phyloP scores from a whole-genome alignment of 805 yeast species.

The Lachancea thermotolerans region DNA sequence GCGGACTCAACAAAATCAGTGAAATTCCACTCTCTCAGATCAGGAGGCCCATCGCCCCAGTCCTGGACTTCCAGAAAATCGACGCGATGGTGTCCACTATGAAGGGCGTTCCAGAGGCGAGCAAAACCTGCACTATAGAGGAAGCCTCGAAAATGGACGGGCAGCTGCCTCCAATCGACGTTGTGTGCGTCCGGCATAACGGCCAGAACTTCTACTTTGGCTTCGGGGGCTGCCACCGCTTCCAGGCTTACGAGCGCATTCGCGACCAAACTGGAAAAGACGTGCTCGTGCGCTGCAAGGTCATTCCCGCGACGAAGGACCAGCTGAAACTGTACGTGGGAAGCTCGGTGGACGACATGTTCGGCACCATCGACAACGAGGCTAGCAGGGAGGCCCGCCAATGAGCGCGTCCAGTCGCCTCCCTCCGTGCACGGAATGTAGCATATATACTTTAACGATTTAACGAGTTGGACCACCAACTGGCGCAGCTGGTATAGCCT shows the following conservation, averaged over 20 bases:
- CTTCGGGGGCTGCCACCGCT: constrained; percentile 87
- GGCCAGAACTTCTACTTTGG: constrained; percentile 67
- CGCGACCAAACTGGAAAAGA: constrained; percentile 34
- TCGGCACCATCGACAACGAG: constrained; percentile 6
- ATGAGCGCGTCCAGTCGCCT: not conserved
- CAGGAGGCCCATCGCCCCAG: constrained; percentile 80
- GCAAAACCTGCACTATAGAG: constrained; percentile 48
- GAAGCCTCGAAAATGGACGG: constrained; percentile 39
- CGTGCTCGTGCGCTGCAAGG: constrained; percentile 55
- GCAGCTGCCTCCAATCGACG: constrained; percentile 78
- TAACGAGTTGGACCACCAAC: no score
- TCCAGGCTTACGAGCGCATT: constrained; percentile 70
- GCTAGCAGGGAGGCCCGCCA: not conserved
- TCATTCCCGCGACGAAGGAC: constrained; percentile 67
- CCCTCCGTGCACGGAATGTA: no score
- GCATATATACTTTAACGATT: no score
- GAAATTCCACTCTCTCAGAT: constrained; percentile 58
- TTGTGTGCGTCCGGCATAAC: constrained; percentile 55
- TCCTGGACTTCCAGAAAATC: constrained; percentile 64
- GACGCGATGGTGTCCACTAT: constrained; percentile 72
- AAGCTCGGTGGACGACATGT: constrained; percentile 28
- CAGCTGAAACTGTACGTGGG: constrained; percentile 70
- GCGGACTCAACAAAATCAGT: constrained; percentile 39
- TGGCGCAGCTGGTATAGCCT: no score
- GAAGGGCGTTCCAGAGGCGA: constrained; percentile 55